A percentile compares a stretch with the other conserved stretches of the same genome.
These are phyloP conservation scores for Calonectria henricotiae DNA, from an alignment of 2,329 filamentous ascomycete genomes.

Conservation along the genomic window DNA sequence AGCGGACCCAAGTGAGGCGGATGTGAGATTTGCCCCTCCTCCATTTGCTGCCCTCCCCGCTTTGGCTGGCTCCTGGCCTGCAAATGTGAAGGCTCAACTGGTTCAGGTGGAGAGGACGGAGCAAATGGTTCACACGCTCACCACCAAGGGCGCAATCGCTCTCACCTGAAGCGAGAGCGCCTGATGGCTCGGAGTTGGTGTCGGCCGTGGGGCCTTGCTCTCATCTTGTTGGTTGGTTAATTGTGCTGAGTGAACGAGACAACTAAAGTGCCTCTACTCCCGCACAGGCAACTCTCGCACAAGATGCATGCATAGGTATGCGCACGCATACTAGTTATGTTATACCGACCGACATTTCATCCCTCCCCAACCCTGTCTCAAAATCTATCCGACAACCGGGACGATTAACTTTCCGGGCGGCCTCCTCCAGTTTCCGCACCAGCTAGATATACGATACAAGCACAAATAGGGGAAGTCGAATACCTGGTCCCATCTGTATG, in stretches of 20 bases:
- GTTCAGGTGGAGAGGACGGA: slow-evolving; percentile 33
- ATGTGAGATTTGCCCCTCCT: slow-evolving; percentile 21
- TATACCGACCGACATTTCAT: slow-evolving; percentile 21
- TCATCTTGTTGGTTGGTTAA: background rate
- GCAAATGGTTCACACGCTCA: slow-evolving; percentile 22
- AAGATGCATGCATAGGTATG: slow-evolving; percentile 33
- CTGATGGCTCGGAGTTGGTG: slow-evolving; percentile 24
- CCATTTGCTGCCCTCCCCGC: slow-evolving; percentile 17
- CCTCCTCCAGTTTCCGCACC: slow-evolving; percentile 25
- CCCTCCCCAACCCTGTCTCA: slow-evolving; percentile 27
- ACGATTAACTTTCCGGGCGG: slow-evolving; percentile 24
- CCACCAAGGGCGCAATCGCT: slow-evolving; percentile 24
- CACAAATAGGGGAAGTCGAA: slow-evolving; percentile 25
- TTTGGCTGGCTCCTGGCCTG: slow-evolving; percentile 26
- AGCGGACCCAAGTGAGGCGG: slow-evolving; percentile 28
- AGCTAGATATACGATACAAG: slow-evolving; percentile 14
- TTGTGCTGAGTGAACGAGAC: slow-evolving; percentile 10
- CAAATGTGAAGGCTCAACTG: slow-evolving; percentile 31
- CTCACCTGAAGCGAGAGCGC: slow-evolving; percentile 13
- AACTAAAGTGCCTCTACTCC: slow-evolving; percentile 6
- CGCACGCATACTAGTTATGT: slow-evolving; percentile 17
- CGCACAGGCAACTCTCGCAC: slow-evolving; percentile 24
- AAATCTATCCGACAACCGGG: slow-evolving; percentile 7
- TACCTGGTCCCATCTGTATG: slow-evolving; percentile 33
- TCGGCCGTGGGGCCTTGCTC: slow-evolving; percentile 16